These are phyloP conservation scores for Pestalotiopsis sp. DNA, from an alignment of 2,329 filamentous ascomycete genomes.

Conservation along the genomic window DNA sequence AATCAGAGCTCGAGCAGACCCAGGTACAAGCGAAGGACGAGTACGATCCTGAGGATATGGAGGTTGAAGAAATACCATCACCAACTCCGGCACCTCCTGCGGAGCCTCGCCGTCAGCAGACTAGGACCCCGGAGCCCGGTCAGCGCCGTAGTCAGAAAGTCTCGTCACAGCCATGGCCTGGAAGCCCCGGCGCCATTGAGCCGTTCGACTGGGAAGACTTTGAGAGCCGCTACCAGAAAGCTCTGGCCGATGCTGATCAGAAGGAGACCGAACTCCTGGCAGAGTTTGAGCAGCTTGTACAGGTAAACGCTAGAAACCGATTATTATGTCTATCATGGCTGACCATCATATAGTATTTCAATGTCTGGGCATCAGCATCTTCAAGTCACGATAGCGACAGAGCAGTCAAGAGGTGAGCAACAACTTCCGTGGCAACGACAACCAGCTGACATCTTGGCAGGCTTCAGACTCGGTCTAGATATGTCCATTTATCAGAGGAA, in stretches of 20 bases:
- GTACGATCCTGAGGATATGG: not conserved
- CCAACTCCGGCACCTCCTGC: not conserved
- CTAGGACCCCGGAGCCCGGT: conserved; percentile 39
- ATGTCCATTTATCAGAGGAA: conserved; percentile 75
- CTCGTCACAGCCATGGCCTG: conserved; percentile 42
- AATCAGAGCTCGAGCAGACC: conserved; percentile 4
- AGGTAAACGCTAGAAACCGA: conserved; percentile 44
- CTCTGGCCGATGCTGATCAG: conserved; percentile 63
- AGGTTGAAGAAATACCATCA: not conserved
- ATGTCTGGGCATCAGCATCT: conserved; percentile 76
- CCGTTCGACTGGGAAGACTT: conserved; percentile 80
- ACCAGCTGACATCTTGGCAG: conserved; percentile 42
- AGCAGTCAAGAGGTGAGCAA: conserved; percentile 69
- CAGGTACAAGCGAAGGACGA: not conserved
- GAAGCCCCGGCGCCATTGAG: conserved; percentile 55
- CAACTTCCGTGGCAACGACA: not conserved
- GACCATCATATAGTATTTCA: conserved; percentile 66
- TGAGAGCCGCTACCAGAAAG: conserved; percentile 67
- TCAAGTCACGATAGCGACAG: conserved; percentile 75
- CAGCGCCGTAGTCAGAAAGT: conserved; percentile 36
- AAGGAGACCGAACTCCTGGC: conserved; percentile 68
- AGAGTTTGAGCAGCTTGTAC: conserved; percentile 69
- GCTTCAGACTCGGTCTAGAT: conserved; percentile 77
- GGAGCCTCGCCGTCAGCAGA: conserved; percentile 19
- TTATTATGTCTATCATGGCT: not conserved